Percentiles rank a stretch among this genome's conserved stretches.
Evolutionary conservation across 2,329 filamentous ascomycete species (phyloP).

Genomic region (Sporothrix phasma): DNA sequence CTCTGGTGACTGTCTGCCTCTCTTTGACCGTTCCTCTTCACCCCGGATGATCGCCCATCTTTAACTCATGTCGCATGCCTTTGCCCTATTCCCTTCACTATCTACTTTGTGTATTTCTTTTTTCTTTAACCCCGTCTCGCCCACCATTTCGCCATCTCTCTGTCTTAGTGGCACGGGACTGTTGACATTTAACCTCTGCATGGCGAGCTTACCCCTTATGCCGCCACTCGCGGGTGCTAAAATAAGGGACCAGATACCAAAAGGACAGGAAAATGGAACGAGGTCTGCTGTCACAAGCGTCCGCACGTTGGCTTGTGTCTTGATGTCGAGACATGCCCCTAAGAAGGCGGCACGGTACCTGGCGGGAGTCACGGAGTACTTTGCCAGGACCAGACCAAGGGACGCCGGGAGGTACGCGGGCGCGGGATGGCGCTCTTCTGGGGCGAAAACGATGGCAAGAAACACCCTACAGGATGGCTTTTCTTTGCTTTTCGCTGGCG

Average conservation of each 20-base stretch:
- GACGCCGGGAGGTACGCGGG: background rate
- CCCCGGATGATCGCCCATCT: no score
- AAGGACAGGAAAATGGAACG: background rate
- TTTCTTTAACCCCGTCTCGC: background rate
- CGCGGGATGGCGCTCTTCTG: background rate
- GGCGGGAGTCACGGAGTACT: background rate
- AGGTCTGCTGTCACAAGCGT: background rate
- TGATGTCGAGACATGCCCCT: background rate
- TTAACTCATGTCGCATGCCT: no score
- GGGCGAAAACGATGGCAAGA: background rate
- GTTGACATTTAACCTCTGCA: constrained; percentile 15
- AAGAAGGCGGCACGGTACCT: background rate
- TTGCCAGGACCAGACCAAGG: background rate
- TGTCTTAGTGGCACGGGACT: constrained; percentile 8
- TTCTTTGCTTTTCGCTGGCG: background rate
- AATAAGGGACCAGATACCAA: background rate
- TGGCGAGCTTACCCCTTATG: constrained; percentile 18
- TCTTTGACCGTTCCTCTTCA: no score
- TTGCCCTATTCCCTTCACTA: background rate
- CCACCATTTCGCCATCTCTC: constrained; percentile 7
- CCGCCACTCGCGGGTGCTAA: background rate
- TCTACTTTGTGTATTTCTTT: background rate
- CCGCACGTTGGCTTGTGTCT: background rate
- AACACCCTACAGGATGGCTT: no score
- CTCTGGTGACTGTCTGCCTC: no score